Base-by-base conservation (phyloP, 176 grass and related monocot genomes). In the Cymbopogon citratus region DNA sequence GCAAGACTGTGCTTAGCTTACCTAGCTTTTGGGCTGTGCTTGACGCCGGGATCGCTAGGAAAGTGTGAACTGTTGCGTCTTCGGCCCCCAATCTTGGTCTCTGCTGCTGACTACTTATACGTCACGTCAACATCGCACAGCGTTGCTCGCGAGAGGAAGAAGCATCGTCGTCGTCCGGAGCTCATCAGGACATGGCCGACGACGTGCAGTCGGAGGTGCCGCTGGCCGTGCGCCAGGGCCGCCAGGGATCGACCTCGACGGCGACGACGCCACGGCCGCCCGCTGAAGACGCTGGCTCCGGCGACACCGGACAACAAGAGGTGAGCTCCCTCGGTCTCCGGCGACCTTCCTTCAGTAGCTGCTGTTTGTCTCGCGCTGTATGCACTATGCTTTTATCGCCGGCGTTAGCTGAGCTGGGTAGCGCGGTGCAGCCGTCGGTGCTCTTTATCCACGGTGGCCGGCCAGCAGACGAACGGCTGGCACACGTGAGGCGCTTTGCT, bases 201-300 rank as follows among this genome's bases (percentile, higher is more conserved):
- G 48, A n/a, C 82, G 49, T 7, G 36, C 23, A 19, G 33, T 31
- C 76, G 51, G 87, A 85, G 63, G 81, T 85, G 49, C 71, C 63
- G 62, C 54, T 81, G 35, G 25, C 40, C 66, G 72, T 38, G 62
- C 61, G 75, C 39, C 69, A n/a, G 76, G 46, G 49, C 31, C 45
- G 8, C n/a, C n/a, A n/a, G 64, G 16, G 18, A 6, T 56, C 73
- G 52, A 23, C 52, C 13, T 13, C 48, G 34, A 4, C 16, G 0
- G 12, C 21, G 39, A 0, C 39, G 28, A 3, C 41, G n/a, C 21
- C 18, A 38, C 59, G 16, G 72, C 14, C 60, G 35, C 1, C 69
- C 49, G 68, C 68, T 28, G 81, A 16, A n/a, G n/a, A n/a, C 4
- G 13, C 7, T 45, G 26, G 35, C 21, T 13, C 14, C 6, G 59